Evolutionary conservation across 495 filamentous ascomycete genomes (phyloP).

Genomic region (Alectoria sarmentosa): DNA sequence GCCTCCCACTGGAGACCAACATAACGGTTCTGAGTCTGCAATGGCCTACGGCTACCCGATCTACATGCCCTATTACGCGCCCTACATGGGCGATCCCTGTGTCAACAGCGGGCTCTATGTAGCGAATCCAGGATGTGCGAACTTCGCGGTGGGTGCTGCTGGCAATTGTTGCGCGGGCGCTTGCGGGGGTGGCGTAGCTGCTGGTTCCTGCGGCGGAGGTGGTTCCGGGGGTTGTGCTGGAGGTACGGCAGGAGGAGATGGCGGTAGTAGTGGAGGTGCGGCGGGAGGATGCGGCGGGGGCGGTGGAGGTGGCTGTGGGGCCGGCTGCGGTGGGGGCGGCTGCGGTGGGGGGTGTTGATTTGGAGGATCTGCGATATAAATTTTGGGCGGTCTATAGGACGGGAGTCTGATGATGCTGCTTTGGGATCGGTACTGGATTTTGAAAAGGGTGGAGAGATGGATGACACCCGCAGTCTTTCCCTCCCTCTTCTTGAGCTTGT

Average conservation of each 20-base stretch:
- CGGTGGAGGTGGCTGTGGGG: slow-evolving; percentile 20
- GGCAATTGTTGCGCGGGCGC: slow-evolving; percentile 43
- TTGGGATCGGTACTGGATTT: background rate
- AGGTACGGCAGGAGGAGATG: slow-evolving; percentile 36
- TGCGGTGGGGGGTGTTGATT: background rate
- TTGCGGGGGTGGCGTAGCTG: slow-evolving; percentile 49
- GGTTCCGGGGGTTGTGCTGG: slow-evolving; percentile 36
- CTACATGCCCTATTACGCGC: slow-evolving; percentile 47
- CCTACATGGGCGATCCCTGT: slow-evolving; percentile 44
- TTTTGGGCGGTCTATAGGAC: no score
- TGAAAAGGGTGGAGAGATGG: no score
- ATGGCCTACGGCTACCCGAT: slow-evolving; percentile 43
- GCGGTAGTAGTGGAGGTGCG: slow-evolving; percentile 36
- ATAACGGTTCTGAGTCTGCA: slow-evolving; percentile 36
- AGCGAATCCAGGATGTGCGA: slow-evolving; percentile 42
- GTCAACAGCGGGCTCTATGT: slow-evolving; percentile 37
- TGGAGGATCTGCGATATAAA: no score
- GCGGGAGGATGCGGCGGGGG: slow-evolving; percentile 38
- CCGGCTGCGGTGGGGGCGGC: slow-evolving; percentile 8
- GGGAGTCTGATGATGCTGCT: no score
- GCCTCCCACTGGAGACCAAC: slow-evolving; percentile 43
- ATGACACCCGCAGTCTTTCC: background rate
- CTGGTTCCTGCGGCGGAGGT: slow-evolving; percentile 43
- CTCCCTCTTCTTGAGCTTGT: background rate
- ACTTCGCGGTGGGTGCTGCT: slow-evolving; percentile 32